These are phyloP conservation scores for Fusarium phyllophilum DNA, from an alignment of 2,329 filamentous ascomycete genomes.

Conservation along the genomic window DNA sequence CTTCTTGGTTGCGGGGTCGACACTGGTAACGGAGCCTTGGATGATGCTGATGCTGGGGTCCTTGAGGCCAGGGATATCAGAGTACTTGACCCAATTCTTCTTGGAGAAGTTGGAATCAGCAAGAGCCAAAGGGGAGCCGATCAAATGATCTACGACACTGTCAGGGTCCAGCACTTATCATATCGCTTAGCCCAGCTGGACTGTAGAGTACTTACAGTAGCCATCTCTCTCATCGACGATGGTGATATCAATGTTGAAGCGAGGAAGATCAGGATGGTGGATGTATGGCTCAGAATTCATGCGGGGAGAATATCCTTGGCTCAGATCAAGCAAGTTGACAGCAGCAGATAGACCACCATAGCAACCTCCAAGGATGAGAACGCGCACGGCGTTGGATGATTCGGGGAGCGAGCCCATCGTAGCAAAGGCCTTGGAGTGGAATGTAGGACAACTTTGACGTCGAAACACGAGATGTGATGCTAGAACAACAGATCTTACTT, in stretches of 20 bases:
- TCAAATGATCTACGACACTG: conserved; percentile 70
- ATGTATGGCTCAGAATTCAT: conserved; percentile 50
- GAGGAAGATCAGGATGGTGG: conserved; percentile 55
- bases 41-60: conserved; percentile 70
- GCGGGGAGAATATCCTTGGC: conserved; percentile 65
- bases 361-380: conserved; percentile 76
- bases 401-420: conserved; percentile 48
- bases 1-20: conserved; percentile 66
- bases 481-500: conserved; percentile 3
- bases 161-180: conserved; percentile 6
- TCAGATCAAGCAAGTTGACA: conserved; percentile 74
- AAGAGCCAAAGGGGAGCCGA: conserved; percentile 78
- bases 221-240: conserved; percentile 84
- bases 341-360: conserved; percentile 76
- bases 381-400: conserved; percentile 55
- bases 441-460: conserved; percentile 10
- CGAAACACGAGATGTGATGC: not conserved
- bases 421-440: conserved; percentile 20
- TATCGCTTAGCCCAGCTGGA: not conserved
- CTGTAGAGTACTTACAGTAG: conserved; percentile 68
- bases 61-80: conserved; percentile 73
- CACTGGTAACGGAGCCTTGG: conserved; percentile 69
- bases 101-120: conserved; percentile 70
- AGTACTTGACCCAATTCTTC: conserved; percentile 76
- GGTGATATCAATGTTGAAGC: conserved; percentile 73